Evolutionary conservation across 2,329 filamentous ascomycete species (phyloP).

Genomic region (Beauveria medogensis): DNA sequence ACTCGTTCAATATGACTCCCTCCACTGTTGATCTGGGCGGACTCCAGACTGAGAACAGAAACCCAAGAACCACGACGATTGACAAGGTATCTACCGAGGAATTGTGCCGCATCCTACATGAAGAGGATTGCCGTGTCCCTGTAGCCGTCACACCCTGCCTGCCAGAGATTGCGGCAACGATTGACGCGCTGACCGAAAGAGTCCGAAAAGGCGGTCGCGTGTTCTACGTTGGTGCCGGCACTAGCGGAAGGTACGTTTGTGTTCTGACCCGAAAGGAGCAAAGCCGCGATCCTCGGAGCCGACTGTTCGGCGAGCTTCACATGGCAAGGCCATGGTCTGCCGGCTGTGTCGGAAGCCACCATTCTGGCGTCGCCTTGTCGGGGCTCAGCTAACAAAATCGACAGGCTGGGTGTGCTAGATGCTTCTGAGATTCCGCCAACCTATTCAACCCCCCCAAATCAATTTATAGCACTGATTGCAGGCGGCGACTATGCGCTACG

Average conservation of each 20-base stretch:
- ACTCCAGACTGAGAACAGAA: constrained; percentile 16
- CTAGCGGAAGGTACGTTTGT: constrained; percentile 30
- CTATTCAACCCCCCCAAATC: constrained; percentile 28
- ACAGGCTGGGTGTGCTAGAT: constrained; percentile 31
- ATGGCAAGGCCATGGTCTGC: background rate
- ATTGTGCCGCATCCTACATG: constrained; percentile 16
- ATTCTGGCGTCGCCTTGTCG: no score
- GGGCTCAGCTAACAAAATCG: background rate
- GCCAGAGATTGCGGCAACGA: constrained; percentile 12
- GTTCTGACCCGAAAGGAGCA: no score
- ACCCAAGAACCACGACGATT: constrained; percentile 12
- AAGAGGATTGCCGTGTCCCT: constrained; percentile 13
- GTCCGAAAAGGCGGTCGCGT: constrained; percentile 14
- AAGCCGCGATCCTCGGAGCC: no score
- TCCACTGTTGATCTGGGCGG: constrained; percentile 9
- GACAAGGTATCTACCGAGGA: constrained; percentile 14
- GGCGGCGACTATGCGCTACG: constrained; percentile 33
- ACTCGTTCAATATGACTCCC: background rate
- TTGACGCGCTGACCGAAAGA: constrained; percentile 13
- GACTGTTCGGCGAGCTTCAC: no score
- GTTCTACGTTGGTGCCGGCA: constrained; percentile 30
- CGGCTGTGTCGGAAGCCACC: background rate
- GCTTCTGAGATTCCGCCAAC: constrained; percentile 35
- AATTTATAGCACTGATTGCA: constrained; percentile 34
- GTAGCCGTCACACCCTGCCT: constrained; percentile 15